phyloP scores from a whole-genome alignment of 129 eudicot genomes.

The Deinandra increscens region DNA sequence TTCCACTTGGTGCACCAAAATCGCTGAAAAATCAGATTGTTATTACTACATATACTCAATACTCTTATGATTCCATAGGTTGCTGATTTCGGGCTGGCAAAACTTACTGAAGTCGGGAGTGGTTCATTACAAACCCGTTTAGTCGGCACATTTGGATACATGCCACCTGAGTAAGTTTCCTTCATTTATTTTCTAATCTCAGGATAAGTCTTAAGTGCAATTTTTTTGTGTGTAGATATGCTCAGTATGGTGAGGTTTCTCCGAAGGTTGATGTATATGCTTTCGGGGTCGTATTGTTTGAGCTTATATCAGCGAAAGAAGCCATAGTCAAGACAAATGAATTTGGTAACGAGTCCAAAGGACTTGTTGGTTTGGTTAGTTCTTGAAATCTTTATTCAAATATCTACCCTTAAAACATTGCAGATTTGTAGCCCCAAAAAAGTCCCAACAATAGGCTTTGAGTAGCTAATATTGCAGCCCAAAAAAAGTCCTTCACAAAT shows the following conservation, averaged over 20 bases:
- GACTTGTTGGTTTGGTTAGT: slow-evolving; percentile 77
- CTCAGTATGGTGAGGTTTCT: slow-evolving; percentile 81
- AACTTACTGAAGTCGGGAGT: slow-evolving; percentile 80
- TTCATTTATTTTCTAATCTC: neutral
- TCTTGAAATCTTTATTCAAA: neutral
- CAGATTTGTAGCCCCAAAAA: too few species aligned
- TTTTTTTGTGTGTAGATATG: slow-evolving; percentile 55
- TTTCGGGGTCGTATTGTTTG: slow-evolving; percentile 89
- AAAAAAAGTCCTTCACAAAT: too few species aligned
- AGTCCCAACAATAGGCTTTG: too few species aligned
- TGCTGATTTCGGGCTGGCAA: slow-evolving; percentile 91
- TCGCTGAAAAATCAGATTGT: neutral
- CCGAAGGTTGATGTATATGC: slow-evolving; percentile 92
- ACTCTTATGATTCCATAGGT: slow-evolving; percentile 46
- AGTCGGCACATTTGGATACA: slow-evolving; percentile 93
- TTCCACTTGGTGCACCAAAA: neutral
- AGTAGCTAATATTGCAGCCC: too few species aligned
- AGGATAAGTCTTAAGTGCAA: slow-evolving; percentile 4
- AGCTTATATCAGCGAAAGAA: slow-evolving; percentile 79
- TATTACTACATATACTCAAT: neutral
- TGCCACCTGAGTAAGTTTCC: slow-evolving; percentile 86
- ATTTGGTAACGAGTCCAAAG: slow-evolving; percentile 45
- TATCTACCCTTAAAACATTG: neutral
- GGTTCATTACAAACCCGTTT: slow-evolving; percentile 72
- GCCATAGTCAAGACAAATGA: slow-evolving; percentile 67